These are phyloP conservation scores for Prinsepia uniflora DNA, from an alignment of 306 rosid genomes.

Conservation along the genomic window DNA sequence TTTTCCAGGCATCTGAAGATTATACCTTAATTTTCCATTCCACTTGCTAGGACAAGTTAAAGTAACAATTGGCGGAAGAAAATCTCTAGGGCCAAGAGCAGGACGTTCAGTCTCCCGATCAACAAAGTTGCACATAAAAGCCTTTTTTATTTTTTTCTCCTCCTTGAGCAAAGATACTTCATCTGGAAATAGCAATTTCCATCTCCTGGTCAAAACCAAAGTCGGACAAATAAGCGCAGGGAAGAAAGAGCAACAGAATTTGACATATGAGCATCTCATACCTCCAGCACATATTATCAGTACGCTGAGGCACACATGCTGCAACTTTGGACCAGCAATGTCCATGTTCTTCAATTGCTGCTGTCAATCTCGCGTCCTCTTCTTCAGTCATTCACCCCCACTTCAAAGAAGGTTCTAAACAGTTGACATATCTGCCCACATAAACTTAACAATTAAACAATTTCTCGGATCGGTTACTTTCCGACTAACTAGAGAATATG, in stretches of 20 bases:
- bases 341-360: constrained; percentile 68
- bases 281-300: constrained; percentile 94
- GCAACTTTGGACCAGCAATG: constrained; percentile 94
- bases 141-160: constrained; percentile 59
- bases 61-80: constrained; percentile 43
- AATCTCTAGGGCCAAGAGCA: constrained; percentile 56
- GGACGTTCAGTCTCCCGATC: constrained; percentile 91
- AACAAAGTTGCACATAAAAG: constrained; percentile 65
- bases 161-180: constrained; percentile 63
- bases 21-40: constrained; percentile 48
- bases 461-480: constrained; percentile 17
- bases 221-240: not conserved
- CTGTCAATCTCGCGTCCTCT: constrained; percentile 73
- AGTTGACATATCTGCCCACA: constrained; percentile 71
- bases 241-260: constrained; percentile 1
- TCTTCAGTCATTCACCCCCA: constrained; percentile 71
- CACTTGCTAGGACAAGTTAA: constrained; percentile 23
- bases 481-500: not conserved
- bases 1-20: not conserved
- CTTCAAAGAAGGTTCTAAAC: constrained; percentile 76
- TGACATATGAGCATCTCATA: constrained; percentile 29
- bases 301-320: constrained; percentile 71
- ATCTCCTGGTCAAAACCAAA: constrained; percentile 61
- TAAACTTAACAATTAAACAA: constrained; percentile 25
- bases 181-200: constrained; percentile 65